Evolutionary conservation across 2,329 filamentous ascomycete species (phyloP).

Genomic region (Penicillium sp.): DNA sequence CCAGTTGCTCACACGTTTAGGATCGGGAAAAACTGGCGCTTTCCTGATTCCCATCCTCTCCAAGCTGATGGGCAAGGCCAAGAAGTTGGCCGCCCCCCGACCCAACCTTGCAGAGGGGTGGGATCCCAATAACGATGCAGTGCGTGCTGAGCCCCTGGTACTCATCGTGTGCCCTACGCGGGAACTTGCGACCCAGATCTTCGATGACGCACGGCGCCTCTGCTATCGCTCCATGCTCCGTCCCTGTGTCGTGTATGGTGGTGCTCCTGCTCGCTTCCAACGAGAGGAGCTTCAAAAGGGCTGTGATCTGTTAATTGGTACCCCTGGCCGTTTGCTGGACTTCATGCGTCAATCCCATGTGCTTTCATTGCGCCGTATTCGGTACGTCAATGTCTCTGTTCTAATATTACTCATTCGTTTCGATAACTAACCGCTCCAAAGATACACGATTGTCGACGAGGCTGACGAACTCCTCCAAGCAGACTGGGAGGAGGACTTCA

Average conservation of each 20-base stretch:
- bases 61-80: constrained; percentile 92
- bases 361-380: constrained; percentile 73
- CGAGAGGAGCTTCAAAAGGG: constrained; percentile 73
- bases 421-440: constrained; percentile 24
- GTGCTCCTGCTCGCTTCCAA: constrained; percentile 71
- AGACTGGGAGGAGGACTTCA: constrained; percentile 77
- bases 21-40: constrained; percentile 93
- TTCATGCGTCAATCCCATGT: constrained; percentile 73
- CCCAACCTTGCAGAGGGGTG: constrained; percentile 63
- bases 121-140: constrained; percentile 51
- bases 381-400: constrained; percentile 49
- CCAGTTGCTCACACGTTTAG: constrained; percentile 50
- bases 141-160: constrained; percentile 83
- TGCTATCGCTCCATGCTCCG: constrained; percentile 95
- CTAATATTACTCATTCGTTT: background rate
- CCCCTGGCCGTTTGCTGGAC: constrained; percentile 82
- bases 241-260: constrained; percentile 86
- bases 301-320: constrained; percentile 86
- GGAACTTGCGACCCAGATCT: constrained; percentile 91
- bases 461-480: constrained; percentile 86
- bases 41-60: constrained; percentile 89
- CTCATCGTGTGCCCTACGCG: constrained; percentile 83
- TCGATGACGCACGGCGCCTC: constrained; percentile 87
- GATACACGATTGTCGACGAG: constrained; percentile 80
- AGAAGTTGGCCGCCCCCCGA: constrained; percentile 75